Percentiles rank a stretch among this genome's conserved stretches.
These are phyloP conservation scores for Colletotrichum brevisporum DNA, from an alignment of 2,329 filamentous ascomycete genomes.

Conservation along the genomic window DNA sequence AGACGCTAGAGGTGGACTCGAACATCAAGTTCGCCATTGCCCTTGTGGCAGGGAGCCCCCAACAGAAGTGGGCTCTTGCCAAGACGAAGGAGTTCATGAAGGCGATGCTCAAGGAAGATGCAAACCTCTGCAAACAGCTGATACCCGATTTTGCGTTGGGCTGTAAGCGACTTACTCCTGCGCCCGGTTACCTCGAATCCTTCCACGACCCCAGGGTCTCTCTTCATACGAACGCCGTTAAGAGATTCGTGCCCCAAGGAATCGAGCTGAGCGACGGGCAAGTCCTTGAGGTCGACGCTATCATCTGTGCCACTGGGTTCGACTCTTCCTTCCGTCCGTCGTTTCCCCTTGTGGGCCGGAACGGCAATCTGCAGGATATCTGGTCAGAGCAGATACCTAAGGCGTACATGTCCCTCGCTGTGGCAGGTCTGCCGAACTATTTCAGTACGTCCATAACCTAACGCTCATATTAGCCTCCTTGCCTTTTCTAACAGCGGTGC, in stretches of 20 bases:
- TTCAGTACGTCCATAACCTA: constrained; percentile 58
- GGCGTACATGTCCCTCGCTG: constrained; percentile 68
- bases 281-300: constrained; percentile 65
- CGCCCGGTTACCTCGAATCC: constrained; percentile 63
- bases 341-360: constrained; percentile 63
- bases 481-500: constrained; percentile 5
- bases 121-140: constrained; percentile 63
- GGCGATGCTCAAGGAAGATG: constrained; percentile 61
- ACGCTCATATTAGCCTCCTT: not conserved
- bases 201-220: constrained; percentile 40
- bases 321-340: constrained; percentile 66
- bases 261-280: constrained; percentile 63
- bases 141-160: constrained; percentile 66
- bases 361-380: constrained; percentile 65
- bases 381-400: constrained; percentile 61
- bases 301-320: constrained; percentile 72
- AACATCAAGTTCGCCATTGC: constrained; percentile 60
- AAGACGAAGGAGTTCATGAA: constrained; percentile 64
- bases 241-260: constrained; percentile 61
- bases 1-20: constrained; percentile 61
- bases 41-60: constrained; percentile 56
- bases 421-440: constrained; percentile 67
- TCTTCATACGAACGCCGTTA: constrained; percentile 54
- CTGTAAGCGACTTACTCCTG: constrained; percentile 65
- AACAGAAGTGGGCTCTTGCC: constrained; percentile 57